Evolutionary conservation across 2,329 filamentous ascomycete genomes (phyloP).

Genomic region (Fusarium compactum): DNA sequence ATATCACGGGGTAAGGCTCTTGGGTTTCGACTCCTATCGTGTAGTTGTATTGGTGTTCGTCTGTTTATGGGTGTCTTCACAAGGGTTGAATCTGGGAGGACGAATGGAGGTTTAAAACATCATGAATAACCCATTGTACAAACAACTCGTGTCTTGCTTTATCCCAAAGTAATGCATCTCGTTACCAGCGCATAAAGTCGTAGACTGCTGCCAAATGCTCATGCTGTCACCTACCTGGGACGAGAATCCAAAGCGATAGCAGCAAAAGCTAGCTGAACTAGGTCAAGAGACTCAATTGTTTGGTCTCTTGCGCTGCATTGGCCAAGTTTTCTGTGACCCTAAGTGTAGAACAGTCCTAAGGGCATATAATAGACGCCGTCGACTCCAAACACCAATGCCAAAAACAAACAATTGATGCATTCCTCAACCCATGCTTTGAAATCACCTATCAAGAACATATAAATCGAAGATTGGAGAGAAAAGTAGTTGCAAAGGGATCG

Average conservation of each 20-base stretch:
- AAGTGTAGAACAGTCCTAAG: neutral
- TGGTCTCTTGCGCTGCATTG: neutral
- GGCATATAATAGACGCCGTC: conserved; percentile 5
- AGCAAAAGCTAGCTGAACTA: neutral
- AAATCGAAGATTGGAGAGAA: neutral
- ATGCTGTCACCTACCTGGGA: neutral
- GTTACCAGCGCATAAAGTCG: neutral
- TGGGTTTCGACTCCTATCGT: conserved; percentile 39
- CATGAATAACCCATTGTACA: conserved; percentile 20
- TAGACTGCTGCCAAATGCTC: neutral
- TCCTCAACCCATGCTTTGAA: neutral
- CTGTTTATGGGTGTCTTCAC: conserved; percentile 12
- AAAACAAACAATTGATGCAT: neutral
- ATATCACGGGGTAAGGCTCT: conserved; percentile 40
- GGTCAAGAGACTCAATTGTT: neutral
- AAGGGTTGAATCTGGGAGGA: conserved; percentile 20
- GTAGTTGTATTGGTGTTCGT: conserved; percentile 43
- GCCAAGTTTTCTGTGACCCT: neutral
- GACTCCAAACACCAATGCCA: conserved; percentile 38
- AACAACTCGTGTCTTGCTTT: neutral
- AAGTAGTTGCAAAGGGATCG: neutral
- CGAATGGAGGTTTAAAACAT: conserved; percentile 34
- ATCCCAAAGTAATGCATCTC: neutral
- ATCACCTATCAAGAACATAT: neutral
- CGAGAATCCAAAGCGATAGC: neutral